These are phyloP conservation scores for Aspergillus terreus DNA, from an alignment of 2,329 filamentous ascomycete species.

Conservation along the genomic window DNA sequence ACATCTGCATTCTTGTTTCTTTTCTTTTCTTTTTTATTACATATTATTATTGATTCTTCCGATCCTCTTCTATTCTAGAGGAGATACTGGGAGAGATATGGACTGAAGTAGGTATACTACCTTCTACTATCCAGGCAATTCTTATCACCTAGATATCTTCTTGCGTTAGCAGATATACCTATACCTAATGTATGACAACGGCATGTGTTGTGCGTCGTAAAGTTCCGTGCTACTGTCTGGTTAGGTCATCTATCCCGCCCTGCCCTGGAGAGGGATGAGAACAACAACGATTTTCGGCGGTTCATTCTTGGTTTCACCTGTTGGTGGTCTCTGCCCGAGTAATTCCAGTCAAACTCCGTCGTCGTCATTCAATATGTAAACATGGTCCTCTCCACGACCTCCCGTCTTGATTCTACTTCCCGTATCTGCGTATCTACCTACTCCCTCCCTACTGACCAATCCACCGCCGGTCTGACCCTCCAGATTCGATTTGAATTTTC, in stretches of 20 bases:
- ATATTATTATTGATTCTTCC: not conserved
- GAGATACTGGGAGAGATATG: too few relatives aligned
- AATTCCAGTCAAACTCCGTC: not conserved
- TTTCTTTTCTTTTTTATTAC: not conserved
- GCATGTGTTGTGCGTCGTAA: not conserved
- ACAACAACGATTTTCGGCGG: not conserved
- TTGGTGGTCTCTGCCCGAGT: too few relatives aligned
- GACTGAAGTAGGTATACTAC: too few relatives aligned
- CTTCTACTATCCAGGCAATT: too few relatives aligned
- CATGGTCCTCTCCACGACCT: too few relatives aligned
- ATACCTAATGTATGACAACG: not conserved
- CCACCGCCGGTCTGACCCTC: conserved; percentile 7
- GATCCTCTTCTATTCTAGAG: too few relatives aligned
- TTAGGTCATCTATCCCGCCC: not conserved
- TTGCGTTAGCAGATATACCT: too few relatives aligned
- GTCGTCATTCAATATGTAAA: not conserved
- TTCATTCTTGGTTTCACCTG: not conserved
- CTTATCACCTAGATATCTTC: too few relatives aligned
- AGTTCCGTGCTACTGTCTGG: not conserved
- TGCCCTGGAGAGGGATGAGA: conserved; percentile 1
- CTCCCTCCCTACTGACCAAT: not conserved
- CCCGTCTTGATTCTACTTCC: too few relatives aligned
- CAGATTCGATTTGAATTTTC: not conserved
- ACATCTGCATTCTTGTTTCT: conserved; percentile 13
- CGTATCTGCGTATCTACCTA: too few relatives aligned